A percentile compares a stretch with the other conserved stretches of the same genome.
Conservation (phyloP, 352 stramenopile genomes). For the Phytophthora pini region DNA sequence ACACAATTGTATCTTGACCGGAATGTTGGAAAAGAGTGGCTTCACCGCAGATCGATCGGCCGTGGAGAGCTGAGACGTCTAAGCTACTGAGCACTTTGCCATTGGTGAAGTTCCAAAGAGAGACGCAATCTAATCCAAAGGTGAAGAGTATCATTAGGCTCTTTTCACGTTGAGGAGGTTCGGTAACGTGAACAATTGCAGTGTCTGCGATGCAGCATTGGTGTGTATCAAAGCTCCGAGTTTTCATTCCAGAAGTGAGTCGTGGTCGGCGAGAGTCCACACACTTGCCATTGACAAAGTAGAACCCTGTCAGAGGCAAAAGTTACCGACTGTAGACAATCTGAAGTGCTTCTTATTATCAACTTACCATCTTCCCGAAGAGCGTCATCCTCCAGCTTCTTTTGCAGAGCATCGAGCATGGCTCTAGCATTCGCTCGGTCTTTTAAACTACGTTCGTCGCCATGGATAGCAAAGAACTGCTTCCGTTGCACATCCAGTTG, state of each 20-base stretch:
- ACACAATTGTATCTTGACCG: conserved; percentile 12
- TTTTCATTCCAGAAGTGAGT: conserved; percentile 64
- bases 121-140: conserved; percentile 57
- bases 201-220: conserved; percentile 34
- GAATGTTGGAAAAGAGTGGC: not conserved
- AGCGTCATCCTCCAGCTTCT: conserved; percentile 68
- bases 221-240: conserved; percentile 48
- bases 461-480: conserved; percentile 49
- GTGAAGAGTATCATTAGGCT: conserved; percentile 37
- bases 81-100: conserved; percentile 36
- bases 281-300: conserved; percentile 57
- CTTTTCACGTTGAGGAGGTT: conserved; percentile 1
- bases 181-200: conserved; percentile 20
- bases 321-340: not conserved
- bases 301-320: conserved; percentile 45
- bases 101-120: conserved; percentile 52
- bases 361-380: conserved; percentile 60
- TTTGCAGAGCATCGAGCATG: conserved; percentile 66
- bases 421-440: conserved; percentile 42
- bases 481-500: conserved; percentile 56
- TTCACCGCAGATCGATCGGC: conserved; percentile 44
- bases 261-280: conserved; percentile 45
- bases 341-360: not conserved
- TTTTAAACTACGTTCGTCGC: conserved; percentile 49
- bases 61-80: conserved; percentile 29